Evolutionary conservation across 352 stramenopile species (phyloP).

Genomic region (Globisporangium parvum): DNA sequence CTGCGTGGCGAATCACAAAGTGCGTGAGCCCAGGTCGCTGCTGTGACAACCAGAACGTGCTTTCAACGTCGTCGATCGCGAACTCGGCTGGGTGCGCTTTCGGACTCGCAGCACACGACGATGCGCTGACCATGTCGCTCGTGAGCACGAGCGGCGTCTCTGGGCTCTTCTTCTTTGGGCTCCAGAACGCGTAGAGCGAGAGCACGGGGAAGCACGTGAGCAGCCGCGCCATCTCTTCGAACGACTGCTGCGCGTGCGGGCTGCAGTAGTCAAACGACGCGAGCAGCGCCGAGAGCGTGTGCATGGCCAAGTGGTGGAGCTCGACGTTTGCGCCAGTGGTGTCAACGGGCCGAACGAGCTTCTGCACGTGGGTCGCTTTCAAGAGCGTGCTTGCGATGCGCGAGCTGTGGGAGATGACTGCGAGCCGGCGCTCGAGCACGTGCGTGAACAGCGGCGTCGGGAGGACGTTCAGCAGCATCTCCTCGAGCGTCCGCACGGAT

Average conservation of each 20-base stretch:
- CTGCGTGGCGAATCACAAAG: conserved; percentile 33
- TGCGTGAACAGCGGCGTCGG: conserved; percentile 75
- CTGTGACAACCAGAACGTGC: conserved; percentile 77
- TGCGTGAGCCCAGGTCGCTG: conserved; percentile 44
- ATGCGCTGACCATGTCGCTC: conserved; percentile 43
- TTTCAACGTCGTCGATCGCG: conserved; percentile 46
- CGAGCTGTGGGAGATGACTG: conserved; percentile 78
- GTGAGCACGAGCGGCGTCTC: conserved; percentile 45
- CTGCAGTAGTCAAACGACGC: conserved; percentile 63
- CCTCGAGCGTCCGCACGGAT: conserved; percentile 68
- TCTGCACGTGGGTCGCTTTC: conserved; percentile 37
- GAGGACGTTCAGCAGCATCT: conserved; percentile 72
- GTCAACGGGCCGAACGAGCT: conserved; percentile 30
- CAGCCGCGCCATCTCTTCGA: conserved; percentile 74
- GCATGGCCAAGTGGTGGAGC: conserved; percentile 80
- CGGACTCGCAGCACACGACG: conserved; percentile 44
- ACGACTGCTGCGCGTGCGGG: conserved; percentile 42
- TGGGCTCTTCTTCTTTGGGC: conserved; percentile 52
- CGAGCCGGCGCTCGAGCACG: conserved; percentile 69
- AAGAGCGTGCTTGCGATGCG: conserved; percentile 55
- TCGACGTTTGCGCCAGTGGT: conserved; percentile 39
- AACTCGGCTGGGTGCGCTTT: conserved; percentile 36
- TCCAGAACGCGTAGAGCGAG: conserved; percentile 85
- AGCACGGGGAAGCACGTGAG: conserved; percentile 68
- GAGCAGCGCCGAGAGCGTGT: conserved; percentile 66